Evolutionary conservation across 768 basidiomycete species (phyloP).

Genomic region (Boletus rufocinnamomeus): DNA sequence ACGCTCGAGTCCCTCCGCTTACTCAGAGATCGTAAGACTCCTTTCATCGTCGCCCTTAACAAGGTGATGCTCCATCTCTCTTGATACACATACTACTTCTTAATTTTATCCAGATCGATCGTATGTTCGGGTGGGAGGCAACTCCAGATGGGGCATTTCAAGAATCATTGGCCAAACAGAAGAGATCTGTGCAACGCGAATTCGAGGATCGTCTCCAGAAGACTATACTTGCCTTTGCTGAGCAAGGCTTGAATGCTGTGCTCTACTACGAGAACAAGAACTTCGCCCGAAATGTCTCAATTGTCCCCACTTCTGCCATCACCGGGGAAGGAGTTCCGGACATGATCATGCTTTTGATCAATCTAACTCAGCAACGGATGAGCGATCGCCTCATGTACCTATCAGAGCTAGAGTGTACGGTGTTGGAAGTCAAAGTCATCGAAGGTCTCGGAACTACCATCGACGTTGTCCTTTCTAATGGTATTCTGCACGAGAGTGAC

Average conservation of each 20-base stretch:
- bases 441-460: conserved; percentile 98
- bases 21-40: conserved; percentile 90
- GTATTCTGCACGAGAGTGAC: conserved; percentile 88
- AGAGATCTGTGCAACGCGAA: conserved; percentile 77
- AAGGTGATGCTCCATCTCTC: conserved; percentile 54
- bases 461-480: conserved; percentile 95
- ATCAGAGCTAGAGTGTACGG: conserved; percentile 95
- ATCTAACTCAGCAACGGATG: conserved; percentile 97
- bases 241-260: conserved; percentile 93
- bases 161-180: conserved; percentile 85
- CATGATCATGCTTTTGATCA: conserved; percentile 98
- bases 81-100: conserved; percentile 10
- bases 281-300: conserved; percentile 89
- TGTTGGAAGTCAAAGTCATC: conserved; percentile 97
- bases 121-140: conserved; percentile 92
- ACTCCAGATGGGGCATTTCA: conserved; percentile 92
- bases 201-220: conserved; percentile 87
- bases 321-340: conserved; percentile 98
- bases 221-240: conserved; percentile 92
- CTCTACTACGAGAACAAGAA: conserved; percentile 98
- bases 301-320: conserved; percentile 97
- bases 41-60: conserved; percentile 98
- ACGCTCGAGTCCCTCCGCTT: conserved; percentile 94
- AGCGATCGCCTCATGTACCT: conserved; percentile 97
- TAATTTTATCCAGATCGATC: conserved; percentile 75